Evolutionary conservation across 2,329 filamentous ascomycete species (phyloP).

Genomic region (Alternaria sp.): DNA sequence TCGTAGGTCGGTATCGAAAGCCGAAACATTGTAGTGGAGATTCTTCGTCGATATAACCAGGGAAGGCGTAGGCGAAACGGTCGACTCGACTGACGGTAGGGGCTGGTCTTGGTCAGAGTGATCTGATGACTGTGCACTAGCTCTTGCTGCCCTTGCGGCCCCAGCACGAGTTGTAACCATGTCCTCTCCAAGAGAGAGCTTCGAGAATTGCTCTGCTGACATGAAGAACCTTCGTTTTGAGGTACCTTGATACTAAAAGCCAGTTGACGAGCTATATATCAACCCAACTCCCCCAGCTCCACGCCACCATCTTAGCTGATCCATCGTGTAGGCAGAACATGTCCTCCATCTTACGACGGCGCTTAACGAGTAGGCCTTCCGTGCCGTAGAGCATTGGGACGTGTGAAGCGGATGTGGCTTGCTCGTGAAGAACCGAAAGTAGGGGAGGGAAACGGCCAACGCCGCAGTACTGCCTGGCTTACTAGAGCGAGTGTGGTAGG

Average conservation of each 20-base stretch:
- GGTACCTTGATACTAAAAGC: conserved; percentile 23
- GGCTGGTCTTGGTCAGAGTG: conserved; percentile 34
- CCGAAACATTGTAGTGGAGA: conserved; percentile 46
- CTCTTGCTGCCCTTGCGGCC: conserved; percentile 41
- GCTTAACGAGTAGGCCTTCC: conserved; percentile 41
- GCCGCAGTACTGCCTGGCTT: conserved; percentile 38
- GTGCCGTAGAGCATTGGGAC: conserved; percentile 43
- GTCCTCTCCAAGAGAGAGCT: conserved; percentile 47
- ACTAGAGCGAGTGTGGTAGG: conserved; percentile 23
- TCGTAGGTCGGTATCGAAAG: conserved; percentile 43
- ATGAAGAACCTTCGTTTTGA: conserved; percentile 37
- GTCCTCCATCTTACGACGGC: conserved; percentile 36
- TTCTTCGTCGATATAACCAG: conserved; percentile 47
- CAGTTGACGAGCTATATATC: conserved; percentile 45
- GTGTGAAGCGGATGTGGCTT: conserved; percentile 43
- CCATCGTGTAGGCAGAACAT: conserved; percentile 32
- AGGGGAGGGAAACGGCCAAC: conserved; percentile 23
- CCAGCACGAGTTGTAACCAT: conserved; percentile 52
- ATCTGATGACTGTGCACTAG: conserved; percentile 26
- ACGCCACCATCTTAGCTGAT: conserved; percentile 43
- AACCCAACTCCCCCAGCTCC: conserved; percentile 24
- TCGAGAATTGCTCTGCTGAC: conserved; percentile 49
- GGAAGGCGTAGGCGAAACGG: conserved; percentile 40
- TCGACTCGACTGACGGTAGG: conserved; percentile 32
- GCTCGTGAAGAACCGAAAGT: conserved; percentile 35